Evolutionary conservation across 1,139 yeast genomes (phyloP).

Genomic region (Suhomyces kunorum): DNA sequence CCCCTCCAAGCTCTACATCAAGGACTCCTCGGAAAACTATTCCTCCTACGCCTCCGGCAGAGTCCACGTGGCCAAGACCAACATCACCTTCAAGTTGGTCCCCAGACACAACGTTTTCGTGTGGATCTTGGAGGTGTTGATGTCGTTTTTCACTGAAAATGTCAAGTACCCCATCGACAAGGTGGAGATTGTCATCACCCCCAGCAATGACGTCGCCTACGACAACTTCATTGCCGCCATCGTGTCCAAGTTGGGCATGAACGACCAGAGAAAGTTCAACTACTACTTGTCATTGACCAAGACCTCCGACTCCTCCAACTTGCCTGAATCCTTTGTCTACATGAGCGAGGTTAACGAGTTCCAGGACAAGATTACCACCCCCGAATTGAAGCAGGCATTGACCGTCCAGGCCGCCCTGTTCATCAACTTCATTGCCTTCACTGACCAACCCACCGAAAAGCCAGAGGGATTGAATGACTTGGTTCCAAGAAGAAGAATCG

Average conservation of each 20-base stretch:
- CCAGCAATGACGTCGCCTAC: slow-evolving; percentile 54
- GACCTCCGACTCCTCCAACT: slow-evolving; percentile 66
- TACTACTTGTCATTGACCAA: slow-evolving; percentile 84
- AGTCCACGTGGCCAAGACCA: slow-evolving; percentile 64
- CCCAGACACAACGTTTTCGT: slow-evolving; percentile 82
- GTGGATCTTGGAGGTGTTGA: slow-evolving; percentile 55
- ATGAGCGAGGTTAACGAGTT: slow-evolving; percentile 89
- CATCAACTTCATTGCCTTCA: slow-evolving; percentile 69
- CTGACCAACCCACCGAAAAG: slow-evolving; percentile 75
- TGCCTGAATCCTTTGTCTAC: slow-evolving; percentile 77
- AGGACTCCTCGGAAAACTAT: slow-evolving; percentile 71
- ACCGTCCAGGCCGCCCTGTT: slow-evolving; percentile 54
- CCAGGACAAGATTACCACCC: slow-evolving; percentile 61
- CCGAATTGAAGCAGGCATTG: slow-evolving; percentile 50
- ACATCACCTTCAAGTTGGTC: slow-evolving; percentile 61
- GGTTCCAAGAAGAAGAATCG: slow-evolving; percentile 55
- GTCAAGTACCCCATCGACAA: slow-evolving; percentile 59
- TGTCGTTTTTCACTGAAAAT: slow-evolving; percentile 55
- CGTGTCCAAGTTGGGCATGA: slow-evolving; percentile 85
- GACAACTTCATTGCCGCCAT: slow-evolving; percentile 78
- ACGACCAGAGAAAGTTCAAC: slow-evolving; percentile 68
- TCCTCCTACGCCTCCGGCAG: slow-evolving; percentile 90
- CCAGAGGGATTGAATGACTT: slow-evolving; percentile 59
- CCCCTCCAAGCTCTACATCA: slow-evolving; percentile 49
- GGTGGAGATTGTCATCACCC: slow-evolving; percentile 62